These are phyloP conservation scores for Barnettozyma californica DNA, from an alignment of 805 yeast species.

Conservation along the genomic window DNA sequence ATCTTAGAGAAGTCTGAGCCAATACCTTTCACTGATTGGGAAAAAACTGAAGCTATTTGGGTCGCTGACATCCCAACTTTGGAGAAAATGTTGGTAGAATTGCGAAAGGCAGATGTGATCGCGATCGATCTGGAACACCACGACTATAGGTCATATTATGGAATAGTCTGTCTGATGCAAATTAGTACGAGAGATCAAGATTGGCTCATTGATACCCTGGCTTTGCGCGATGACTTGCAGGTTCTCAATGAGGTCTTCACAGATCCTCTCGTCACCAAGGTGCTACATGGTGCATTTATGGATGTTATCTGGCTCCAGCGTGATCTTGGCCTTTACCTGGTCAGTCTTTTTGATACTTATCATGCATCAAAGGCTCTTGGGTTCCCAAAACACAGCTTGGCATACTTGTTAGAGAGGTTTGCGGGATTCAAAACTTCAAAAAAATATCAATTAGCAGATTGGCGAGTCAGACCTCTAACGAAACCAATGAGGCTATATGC, in stretches of 20 bases:
- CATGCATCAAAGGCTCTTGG: conserved; percentile 82
- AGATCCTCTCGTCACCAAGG: conserved; percentile 75
- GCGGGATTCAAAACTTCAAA: conserved; percentile 87
- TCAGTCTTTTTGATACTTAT: conserved; percentile 85
- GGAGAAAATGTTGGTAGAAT: conserved; percentile 45
- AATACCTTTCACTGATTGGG: conserved; percentile 57
- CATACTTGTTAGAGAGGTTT: conserved; percentile 72
- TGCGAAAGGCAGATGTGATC: conserved; percentile 51
- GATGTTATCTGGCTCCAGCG: conserved; percentile 96
- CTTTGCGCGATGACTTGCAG: conserved; percentile 65
- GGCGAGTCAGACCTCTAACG: conserved; percentile 87
- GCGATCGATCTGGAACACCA: conserved; percentile 98
- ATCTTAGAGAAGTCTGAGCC: conserved; percentile 45
- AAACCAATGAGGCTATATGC: conserved; percentile 79
- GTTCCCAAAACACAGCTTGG: conserved; percentile 77
- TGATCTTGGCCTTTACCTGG: conserved; percentile 88
- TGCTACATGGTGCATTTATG: conserved; percentile 95
- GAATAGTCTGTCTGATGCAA: conserved; percentile 91
- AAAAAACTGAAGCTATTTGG: conserved; percentile 58
- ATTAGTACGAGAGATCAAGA: conserved; percentile 77
- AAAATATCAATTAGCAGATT: conserved; percentile 92
- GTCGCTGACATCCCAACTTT: conserved; percentile 57
- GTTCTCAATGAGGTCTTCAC: conserved; percentile 71
- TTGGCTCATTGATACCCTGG: conserved; percentile 81
- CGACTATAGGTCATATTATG: conserved; percentile 84